Evolutionary conservation across 164 flowering plant genomes (phyloP).

Genomic region (Nymphaea thermarum): DNA sequence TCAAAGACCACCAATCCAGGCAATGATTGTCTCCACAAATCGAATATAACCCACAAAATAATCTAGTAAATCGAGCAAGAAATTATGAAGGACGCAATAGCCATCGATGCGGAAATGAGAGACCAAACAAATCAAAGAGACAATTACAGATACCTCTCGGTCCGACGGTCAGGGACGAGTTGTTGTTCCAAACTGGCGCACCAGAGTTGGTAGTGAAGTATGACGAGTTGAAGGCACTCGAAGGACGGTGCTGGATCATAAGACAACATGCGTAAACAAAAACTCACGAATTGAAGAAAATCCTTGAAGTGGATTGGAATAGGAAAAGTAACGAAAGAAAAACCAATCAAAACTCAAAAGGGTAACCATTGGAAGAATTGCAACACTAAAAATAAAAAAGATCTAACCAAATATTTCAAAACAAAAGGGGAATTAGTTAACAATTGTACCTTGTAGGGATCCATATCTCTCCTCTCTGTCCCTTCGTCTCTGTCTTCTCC

Average conservation of each 20-base stretch:
- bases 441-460: conserved; percentile 67
- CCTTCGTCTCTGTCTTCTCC: background rate
- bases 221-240: conserved; percentile 51
- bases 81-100: no score
- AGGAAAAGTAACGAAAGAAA: background rate
- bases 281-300: background rate
- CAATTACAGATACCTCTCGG: conserved; percentile 36
- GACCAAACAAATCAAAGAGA: no score
- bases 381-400: background rate
- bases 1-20: no score
- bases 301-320: no score
- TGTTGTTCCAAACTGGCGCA: conserved; percentile 76
- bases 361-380: background rate
- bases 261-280: background rate
- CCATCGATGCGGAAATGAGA: no score
- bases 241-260: conserved; percentile 54
- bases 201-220: conserved; percentile 73
- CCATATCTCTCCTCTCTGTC: conserved; percentile 26
- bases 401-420: background rate
- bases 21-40: no score
- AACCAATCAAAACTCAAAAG: background rate
- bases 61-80: no score
- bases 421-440: background rate
- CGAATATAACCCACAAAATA: no score
- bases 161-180: conserved; percentile 71